Percentiles rank a stretch among this genome's conserved stretches.
phyloP scores from a whole-genome alignment of 805 yeast species.

The Candida nemodendra region DNA sequence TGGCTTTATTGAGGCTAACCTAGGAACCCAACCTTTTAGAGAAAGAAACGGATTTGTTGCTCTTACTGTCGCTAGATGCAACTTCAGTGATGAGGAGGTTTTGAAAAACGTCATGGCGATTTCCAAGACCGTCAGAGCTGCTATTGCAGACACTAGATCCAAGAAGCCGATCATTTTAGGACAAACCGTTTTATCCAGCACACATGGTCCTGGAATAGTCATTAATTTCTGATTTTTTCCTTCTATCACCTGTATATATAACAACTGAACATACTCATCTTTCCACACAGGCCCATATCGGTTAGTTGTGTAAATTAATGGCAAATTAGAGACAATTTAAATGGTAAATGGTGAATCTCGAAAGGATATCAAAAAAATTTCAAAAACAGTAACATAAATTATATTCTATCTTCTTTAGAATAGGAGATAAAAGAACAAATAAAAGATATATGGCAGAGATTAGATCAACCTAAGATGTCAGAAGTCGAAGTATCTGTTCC shows the following conservation, averaged over 20 bases:
- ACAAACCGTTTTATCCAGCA: constrained; percentile 62
- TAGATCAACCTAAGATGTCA: not conserved
- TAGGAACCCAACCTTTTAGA: constrained; percentile 76
- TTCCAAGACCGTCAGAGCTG: constrained; percentile 55
- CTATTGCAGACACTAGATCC: constrained; percentile 53
- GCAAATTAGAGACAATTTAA: too few species aligned
- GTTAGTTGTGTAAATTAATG: too few species aligned
- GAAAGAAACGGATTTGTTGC: constrained; percentile 62
- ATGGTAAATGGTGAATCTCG: too few species aligned
- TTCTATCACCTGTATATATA: not conserved
- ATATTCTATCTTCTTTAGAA: not conserved
- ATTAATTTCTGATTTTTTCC: constrained; percentile 43
- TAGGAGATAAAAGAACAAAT: constrained; percentile 1
- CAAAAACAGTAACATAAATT: too few species aligned
- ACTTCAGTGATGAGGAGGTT: constrained; percentile 74
- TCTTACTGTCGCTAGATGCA: constrained; percentile 73
- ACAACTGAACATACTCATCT: not conserved
- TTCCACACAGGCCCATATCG: constrained; percentile 9
- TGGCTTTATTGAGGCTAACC: constrained; percentile 48
- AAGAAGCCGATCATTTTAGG: constrained; percentile 72
- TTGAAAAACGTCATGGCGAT: constrained; percentile 69
- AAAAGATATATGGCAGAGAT: too few species aligned
- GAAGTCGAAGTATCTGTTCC: constrained; percentile 1
- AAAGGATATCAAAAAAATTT: too few species aligned
- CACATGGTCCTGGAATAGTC: constrained; percentile 78